Base-by-base conservation (phyloP, 2,329 filamentous ascomycete species). In the Penicillium sumatraense region DNA sequence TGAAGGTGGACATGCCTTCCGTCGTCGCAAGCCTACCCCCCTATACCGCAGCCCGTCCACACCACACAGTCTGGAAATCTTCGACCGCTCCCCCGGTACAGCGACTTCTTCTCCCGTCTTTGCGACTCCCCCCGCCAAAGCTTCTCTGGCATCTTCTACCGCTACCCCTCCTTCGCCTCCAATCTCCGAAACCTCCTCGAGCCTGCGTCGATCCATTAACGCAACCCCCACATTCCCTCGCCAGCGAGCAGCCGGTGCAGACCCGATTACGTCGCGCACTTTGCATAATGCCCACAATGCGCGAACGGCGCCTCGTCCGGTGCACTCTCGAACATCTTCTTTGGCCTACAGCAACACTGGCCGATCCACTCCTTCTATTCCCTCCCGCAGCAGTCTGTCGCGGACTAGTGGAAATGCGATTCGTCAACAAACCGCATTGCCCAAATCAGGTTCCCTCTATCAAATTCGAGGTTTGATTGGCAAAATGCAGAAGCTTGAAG, bases 401-500 rank as follows among this genome's bases (percentile, higher is more conserved):
- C 79, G 81, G 50, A 87, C 81, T 33, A 63, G 14, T n/a, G 41
- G 41, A 8, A 27, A 57, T 33, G 33, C 57, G 11, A 57, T 51
- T 21, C 58, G 86, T 80, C 68, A 64, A 54, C 70, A 65, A 51
- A 72, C 67, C n/a, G 72, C 73, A 24, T 68, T 86, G 51, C 82
- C 84, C 41, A 80, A 83, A 57, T 87, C 86, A 26, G 83, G 84
- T 59, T 98, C 95, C 2, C 85, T 99, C 47, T 89, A 90, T 62
- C 95, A 99, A 72, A 96, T 99, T 68, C 91, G 93, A 61, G 89
- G 89, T 26, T 86, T 99, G 61, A 96, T 96, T 55, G 93, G 91
- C 24, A 95, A 98, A 77, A 97, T 98, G 92, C 91, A 97, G 75
- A 90, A 91, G 63, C 87, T 99, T 58, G 95, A 98, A 73, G 91